Evolutionary conservation across 768 basidiomycete genomes (phyloP), one percentile per base, ranked within the genome.

Genomic region (Boletus vermiculosoides): DNA sequence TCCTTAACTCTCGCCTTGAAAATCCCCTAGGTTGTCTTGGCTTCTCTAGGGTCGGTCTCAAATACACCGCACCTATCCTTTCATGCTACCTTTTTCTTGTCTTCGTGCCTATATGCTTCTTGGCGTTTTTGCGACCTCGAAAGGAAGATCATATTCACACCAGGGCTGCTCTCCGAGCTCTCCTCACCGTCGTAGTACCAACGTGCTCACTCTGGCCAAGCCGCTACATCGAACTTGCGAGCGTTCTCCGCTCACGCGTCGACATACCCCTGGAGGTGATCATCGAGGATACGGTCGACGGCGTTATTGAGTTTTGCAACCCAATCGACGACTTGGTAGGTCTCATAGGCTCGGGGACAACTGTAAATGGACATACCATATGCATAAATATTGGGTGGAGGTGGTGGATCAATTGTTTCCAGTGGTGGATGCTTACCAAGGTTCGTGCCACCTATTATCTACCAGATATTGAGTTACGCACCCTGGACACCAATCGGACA

Each of bases 241-340:
- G 67, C 31, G 16, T 50, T 31, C 49, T 52, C 28, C 58, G 64
- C 46, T 66, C 67, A 20, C 60, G 61, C 1, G 55, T 80, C 49
- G 50, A 56, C 6, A 44, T 80, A 40, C 70, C 76, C 44, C 58
- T 78, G 3, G 63, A 71, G 30, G 62, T 66, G 40, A 62, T 83
- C 55, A 53, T 82, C 33, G 51, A 68, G 23, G 73, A 72, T 50
- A 63, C 80, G 22, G 62, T 64, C 50, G 54, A 61, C 8, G 82
- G 81, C 12, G 45, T 62, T 13, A 59, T 83, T 15, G 83, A 84
- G 62, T 51, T 83, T 45, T 73, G 80, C 58, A 67, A 81, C 56
- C 67, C 74, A 16, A 45, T 59, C 12, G 51, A 64, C 52, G 76
- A 80, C 57, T 63, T 83, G 13, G 57, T 59, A 3, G 58, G 73